A percentile compares a stretch with the other conserved stretches of the same genome.
Evolutionary conservation across 2,329 filamentous ascomycete genomes (phyloP).

Genomic region (Nigrospora sphaerica): DNA sequence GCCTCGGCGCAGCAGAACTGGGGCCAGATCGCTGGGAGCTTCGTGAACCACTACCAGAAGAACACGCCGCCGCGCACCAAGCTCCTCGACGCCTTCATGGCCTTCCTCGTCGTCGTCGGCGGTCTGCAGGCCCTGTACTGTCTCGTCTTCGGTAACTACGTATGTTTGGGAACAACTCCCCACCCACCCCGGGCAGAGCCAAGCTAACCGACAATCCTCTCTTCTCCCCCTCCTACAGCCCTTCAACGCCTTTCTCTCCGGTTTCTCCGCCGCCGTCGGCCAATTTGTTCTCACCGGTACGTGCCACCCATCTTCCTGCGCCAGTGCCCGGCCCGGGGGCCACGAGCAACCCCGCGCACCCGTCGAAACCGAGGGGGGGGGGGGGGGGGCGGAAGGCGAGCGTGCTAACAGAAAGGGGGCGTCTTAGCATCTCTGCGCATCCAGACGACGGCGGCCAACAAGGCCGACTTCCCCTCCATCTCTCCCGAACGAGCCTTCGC

Average conservation of each 20-base stretch:
- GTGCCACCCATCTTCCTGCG: conserved; percentile 14
- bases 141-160: conserved; percentile 86
- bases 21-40: conserved; percentile 57
- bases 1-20: conserved; percentile 22
- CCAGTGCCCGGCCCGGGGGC: too few species aligned
- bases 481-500: conserved; percentile 90
- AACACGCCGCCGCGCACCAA: conserved; percentile 86
- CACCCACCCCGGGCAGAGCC: too few species aligned
- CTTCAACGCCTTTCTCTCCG: conserved; percentile 96
- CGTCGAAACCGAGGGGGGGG: background rate
- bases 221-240: conserved; percentile 52
- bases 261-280: conserved; percentile 89
- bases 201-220: background rate
- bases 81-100: conserved; percentile 86
- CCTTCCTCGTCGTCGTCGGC: conserved; percentile 76
- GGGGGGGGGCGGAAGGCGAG: too few species aligned
- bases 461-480: conserved; percentile 66
- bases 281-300: conserved; percentile 93
- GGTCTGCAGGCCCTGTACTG: conserved; percentile 93
- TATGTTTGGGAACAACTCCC: too few species aligned
- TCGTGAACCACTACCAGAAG: conserved; percentile 72
- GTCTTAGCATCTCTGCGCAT: conserved; percentile 67
- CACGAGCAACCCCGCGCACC: too few species aligned
- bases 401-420: conserved; percentile 4
- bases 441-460: conserved; percentile 81